These are phyloP conservation scores for Nothophoma quercina DNA, from an alignment of 2,329 filamentous ascomycete species.

Conservation along the genomic window DNA sequence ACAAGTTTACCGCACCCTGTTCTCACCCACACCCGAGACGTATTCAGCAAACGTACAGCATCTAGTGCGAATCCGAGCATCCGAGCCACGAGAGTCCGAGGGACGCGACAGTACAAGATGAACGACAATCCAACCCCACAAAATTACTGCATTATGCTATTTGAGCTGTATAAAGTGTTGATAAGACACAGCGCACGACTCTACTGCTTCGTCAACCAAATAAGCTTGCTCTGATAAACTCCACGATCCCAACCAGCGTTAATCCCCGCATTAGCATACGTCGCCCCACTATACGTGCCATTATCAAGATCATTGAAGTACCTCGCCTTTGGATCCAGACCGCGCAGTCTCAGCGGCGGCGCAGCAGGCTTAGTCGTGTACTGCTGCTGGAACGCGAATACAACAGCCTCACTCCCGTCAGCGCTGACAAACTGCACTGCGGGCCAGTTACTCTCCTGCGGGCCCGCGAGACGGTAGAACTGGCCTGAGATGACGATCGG, in stretches of 20 bases:
- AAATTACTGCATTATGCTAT: no score
- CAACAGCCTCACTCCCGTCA: slow-evolving; percentile 58
- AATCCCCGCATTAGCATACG: slow-evolving; percentile 69
- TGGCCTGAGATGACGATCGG: slow-evolving; percentile 66
- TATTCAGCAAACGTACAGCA: no score
- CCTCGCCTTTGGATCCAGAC: slow-evolving; percentile 61
- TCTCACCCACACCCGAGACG: no score
- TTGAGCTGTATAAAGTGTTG: no score
- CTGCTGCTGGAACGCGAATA: slow-evolving; percentile 69
- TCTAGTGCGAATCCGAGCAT: no score
- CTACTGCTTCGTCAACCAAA: slow-evolving; percentile 61
- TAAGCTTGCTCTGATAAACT: slow-evolving; percentile 66
- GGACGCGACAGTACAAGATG: no score
- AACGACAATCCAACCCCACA: no score
- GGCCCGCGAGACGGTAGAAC: slow-evolving; percentile 66
- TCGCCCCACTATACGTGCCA: slow-evolving; percentile 63
- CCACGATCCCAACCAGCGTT: slow-evolving; percentile 58
- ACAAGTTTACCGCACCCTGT: no score
- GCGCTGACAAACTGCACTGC: slow-evolving; percentile 66
- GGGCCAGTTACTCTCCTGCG: slow-evolving; percentile 68
- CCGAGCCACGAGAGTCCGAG: no score
- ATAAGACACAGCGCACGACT: no score
- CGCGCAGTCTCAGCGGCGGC: slow-evolving; percentile 63
- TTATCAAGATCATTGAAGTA: slow-evolving; percentile 63
- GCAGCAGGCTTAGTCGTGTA: slow-evolving; percentile 61